Conservation (phyloP, 305 asterid genomes). For the Fraxinus sp. region DNA sequence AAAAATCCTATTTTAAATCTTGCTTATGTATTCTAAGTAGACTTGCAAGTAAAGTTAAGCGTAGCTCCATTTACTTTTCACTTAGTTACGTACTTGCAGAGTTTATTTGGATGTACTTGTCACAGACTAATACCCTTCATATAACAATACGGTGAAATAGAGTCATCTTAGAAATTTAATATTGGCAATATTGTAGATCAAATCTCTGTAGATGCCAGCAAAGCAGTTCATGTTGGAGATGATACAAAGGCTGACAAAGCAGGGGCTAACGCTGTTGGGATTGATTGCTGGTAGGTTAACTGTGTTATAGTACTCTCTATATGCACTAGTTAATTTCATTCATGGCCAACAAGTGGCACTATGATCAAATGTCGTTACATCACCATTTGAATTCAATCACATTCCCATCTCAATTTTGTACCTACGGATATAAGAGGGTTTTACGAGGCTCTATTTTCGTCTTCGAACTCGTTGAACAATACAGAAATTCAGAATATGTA, state of each 20-base stretch:
- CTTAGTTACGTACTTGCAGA: background rate
- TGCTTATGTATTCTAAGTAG: background rate
- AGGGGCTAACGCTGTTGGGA: constrained; percentile 85
- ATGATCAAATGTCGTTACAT: background rate
- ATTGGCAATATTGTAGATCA: constrained; percentile 47
- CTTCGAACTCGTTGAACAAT: background rate
- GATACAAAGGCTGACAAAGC: constrained; percentile 72
- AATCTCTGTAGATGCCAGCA: constrained; percentile 55
- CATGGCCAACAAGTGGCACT: background rate
- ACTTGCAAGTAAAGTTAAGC: background rate
- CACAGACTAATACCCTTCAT: background rate
- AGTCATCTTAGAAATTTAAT: background rate
- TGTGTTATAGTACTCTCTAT: background rate
- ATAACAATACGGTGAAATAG: background rate
- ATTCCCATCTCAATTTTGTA: background rate
- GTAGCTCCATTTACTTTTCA: background rate
- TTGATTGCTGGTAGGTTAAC: constrained; percentile 70
- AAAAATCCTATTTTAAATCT: background rate
- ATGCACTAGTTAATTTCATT: background rate
- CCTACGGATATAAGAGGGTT: background rate
- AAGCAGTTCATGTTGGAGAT: constrained; percentile 87
- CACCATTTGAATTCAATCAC: background rate
- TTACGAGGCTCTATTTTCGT: background rate
- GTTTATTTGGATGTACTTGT: background rate
- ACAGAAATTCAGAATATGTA: background rate